Evolutionary conservation across 2,329 filamentous ascomycete genomes (phyloP).

Genomic region (Bipolaris bicolor): DNA sequence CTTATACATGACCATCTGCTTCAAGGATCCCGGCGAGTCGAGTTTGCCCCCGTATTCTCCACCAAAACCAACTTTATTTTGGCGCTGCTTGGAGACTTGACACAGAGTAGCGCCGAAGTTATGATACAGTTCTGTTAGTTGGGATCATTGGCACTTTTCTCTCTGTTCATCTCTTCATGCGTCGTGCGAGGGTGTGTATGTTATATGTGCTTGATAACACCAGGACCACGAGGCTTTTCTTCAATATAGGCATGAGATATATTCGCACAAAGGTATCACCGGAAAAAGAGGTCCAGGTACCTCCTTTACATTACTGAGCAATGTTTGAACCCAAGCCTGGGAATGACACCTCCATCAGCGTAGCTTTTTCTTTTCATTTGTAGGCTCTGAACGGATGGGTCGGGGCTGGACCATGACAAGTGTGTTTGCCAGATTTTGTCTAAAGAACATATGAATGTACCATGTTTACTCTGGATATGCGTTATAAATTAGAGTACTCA

Average conservation of each 20-base stretch:
- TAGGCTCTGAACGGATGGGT: too few relatives aligned
- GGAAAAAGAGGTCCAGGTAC: constrained; percentile 20
- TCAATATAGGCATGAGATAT: constrained; percentile 3
- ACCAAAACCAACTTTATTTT: neutral
- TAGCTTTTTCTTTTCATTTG: neutral
- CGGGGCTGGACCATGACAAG: too few relatives aligned
- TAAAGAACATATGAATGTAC: too few relatives aligned
- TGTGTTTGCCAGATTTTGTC: too few relatives aligned
- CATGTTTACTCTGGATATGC: too few relatives aligned
- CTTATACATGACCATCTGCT: constrained; percentile 24
- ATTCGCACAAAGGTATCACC: neutral
- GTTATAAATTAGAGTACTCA: too few relatives aligned
- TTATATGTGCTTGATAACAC: constrained; percentile 13
- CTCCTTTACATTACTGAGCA: neutral
- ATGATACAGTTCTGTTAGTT: constrained; percentile 26
- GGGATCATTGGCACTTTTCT: constrained; percentile 16
- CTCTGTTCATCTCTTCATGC: constrained; percentile 16
- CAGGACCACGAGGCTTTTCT: constrained; percentile 27
- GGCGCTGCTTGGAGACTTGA: constrained; percentile 12
- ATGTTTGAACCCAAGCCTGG: neutral
- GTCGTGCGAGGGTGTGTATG: constrained; percentile 7
- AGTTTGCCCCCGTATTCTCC: constrained; percentile 8
- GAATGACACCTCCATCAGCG: neutral
- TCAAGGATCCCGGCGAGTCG: constrained; percentile 17
- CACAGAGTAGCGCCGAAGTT: constrained; percentile 21